These are phyloP conservation scores for Zygoascus bituminiphila DNA, from an alignment of 805 yeast species.

Conservation along the genomic window DNA sequence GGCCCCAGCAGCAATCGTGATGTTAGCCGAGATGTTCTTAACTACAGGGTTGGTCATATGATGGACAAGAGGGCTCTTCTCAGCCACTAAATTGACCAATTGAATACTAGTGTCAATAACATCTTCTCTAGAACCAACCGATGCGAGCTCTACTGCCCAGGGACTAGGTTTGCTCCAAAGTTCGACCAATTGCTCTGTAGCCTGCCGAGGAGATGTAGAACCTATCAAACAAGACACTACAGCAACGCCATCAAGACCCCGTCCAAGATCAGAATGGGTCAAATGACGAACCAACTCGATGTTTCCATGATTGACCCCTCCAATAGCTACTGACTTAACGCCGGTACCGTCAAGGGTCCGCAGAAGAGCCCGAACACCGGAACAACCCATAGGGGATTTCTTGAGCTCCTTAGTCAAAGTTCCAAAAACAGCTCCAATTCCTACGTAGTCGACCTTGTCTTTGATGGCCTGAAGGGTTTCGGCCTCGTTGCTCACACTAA, in stretches of 20 bases:
- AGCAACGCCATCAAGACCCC: constrained; percentile 69
- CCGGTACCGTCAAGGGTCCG: constrained; percentile 34
- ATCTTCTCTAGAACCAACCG: neutral
- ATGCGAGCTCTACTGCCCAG: neutral
- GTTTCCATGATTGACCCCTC: constrained; percentile 65
- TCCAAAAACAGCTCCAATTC: constrained; percentile 70
- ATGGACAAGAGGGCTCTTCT: constrained; percentile 58
- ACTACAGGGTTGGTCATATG: constrained; percentile 88
- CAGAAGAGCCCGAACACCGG: constrained; percentile 52
- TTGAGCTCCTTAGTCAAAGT: constrained; percentile 63
- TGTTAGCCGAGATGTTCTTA: constrained; percentile 80
- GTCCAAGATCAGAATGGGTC: constrained; percentile 35
- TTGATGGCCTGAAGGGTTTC: constrained; percentile 48
- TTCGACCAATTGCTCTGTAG: constrained; percentile 37
- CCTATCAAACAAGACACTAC: constrained; percentile 85
- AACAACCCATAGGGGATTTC: constrained; percentile 56
- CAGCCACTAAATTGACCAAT: constrained; percentile 23
- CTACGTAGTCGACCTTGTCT: constrained; percentile 66
- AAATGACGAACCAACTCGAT: constrained; percentile 49
- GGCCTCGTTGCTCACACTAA: constrained; percentile 53
- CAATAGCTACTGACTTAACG: constrained; percentile 66
- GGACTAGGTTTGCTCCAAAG: constrained; percentile 9
- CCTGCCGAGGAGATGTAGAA: constrained; percentile 40
- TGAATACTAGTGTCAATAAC: constrained; percentile 14
- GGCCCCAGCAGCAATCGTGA: constrained; percentile 73